Base-by-base conservation (phyloP, 164 flowering plant species). In the Magnolia officinalis region DNA sequence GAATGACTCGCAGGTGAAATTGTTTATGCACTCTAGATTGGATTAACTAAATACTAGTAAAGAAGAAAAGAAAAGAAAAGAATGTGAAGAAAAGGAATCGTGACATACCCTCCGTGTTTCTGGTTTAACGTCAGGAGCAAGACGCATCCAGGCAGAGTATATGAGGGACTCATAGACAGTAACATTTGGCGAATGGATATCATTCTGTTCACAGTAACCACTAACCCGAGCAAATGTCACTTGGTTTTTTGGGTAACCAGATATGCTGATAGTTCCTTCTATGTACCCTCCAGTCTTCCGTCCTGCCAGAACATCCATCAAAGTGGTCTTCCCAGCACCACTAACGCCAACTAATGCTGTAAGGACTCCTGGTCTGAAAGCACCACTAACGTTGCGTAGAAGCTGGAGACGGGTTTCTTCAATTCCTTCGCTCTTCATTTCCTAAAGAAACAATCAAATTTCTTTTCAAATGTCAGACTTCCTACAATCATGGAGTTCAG, bases 271-370 rank as follows among this genome's bases (percentile, higher is more conserved):
- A 63, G 67, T 81, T 83, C 91, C 91, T 78, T 88, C 90, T 74
- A 83, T 85, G 70, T 86, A 85, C 20, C 92, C 92, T 71, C 90
- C 87, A 1, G 92, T 89, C 78, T 89, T 89, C 74, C 91, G 78
- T 74, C 93, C 91, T 23, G 91, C 90, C 23, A 90, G 74, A 52
- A 90, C 93, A 83, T 88, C 93, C 93, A 90, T 88, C 80, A 90
- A 80, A 23, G 93, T 90, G 51, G 93, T 90, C 82, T 90, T 88
- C 52, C 93, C 93, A 55, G 93, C 93, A 31, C 91, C 91, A 76
- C 91, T 90, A 4, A 88, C 90, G 61, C 93, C 93, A 71, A 90
- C 87, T 72, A 90, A 75, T 29, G 93, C 91, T 66, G 93, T 88
- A 75, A 90, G 65, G 51, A 90, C 59, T 19, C 91, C 93, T 14